phyloP scores from a whole-genome alignment of 257 asterid species.

The Eucommia ulmoides region DNA sequence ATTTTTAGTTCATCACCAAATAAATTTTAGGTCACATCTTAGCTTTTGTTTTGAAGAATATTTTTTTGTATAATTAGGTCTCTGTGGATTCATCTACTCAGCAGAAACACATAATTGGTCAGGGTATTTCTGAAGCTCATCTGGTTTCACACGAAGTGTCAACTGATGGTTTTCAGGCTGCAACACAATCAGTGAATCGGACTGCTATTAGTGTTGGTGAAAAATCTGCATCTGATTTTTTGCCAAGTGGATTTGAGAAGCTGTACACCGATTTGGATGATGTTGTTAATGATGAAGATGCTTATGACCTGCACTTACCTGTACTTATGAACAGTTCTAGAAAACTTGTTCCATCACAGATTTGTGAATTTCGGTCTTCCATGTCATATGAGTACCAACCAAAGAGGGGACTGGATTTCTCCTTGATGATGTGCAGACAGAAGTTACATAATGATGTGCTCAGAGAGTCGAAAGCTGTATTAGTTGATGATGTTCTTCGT shows the following conservation, averaged over 20 bases:
- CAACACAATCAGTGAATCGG: constrained; percentile 16
- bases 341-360: constrained; percentile 28
- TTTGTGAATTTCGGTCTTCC: constrained; percentile 15
- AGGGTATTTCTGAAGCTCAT: constrained; percentile 18
- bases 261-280: constrained; percentile 36
- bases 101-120: constrained; percentile 19
- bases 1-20: no score
- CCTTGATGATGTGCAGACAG: constrained; percentile 50
- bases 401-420: constrained; percentile 35
- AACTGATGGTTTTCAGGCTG: constrained; percentile 19
- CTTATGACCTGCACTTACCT: constrained; percentile 53
- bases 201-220: constrained; percentile 12
- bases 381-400: constrained; percentile 22
- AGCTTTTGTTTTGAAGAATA: no score
- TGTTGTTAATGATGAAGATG: constrained; percentile 18
- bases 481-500: constrained; percentile 33
- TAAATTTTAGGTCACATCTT: no score
- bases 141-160: constrained; percentile 17
- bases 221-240: constrained; percentile 9
- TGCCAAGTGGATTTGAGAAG: constrained; percentile 29
- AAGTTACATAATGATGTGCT: constrained; percentile 52
- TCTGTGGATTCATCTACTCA: constrained; percentile 13
- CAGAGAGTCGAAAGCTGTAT: constrained; percentile 31
- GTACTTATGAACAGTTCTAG: constrained; percentile 25
- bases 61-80: constrained; percentile 43